Base-by-base conservation (phyloP, 768 basidiomycete genomes). In the Lanmaoa rubissima region DNA sequence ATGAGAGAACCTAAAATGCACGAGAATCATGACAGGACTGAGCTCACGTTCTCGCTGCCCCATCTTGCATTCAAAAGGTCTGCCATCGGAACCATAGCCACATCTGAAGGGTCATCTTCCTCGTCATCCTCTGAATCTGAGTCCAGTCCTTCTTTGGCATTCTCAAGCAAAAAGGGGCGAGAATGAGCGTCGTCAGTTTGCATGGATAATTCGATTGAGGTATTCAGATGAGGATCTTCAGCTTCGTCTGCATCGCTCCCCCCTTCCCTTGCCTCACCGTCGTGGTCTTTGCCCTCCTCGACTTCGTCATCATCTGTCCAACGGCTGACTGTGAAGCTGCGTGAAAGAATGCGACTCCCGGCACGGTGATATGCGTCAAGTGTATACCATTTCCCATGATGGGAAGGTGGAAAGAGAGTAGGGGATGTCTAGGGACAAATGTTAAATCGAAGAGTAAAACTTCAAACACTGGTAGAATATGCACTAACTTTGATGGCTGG, bases 1-100 rank as follows among this genome's bases (percentile, higher is more conserved):
- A 24, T 24, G 21, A 8, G 24, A 31, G 10, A 54, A 41, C 31
- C 13, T 4, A 31, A 14, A 17, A 53, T 28, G 26, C 1, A 32
- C 12, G 13, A 7, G 3, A 45, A 42, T 19, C 9, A 28, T 1
- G 1, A 32, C 13, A 38, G 19, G 26, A 47, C 4, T 34, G n/a
- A 38, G 12, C 86, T 59, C 65, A 93, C 94, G 60, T 98, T 98
- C 69, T 94, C 89, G 39, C 82, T 82, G 9, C 83, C 87, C 69
- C 84, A 91, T 51, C 86, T 82, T 12, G 96, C 97, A 65, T 99
- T 99, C 48, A 99, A 76, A 76, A 98, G 85, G 72, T 99, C 97
- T 4, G 97, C 97, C 76, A 98, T 85, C 0, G 96, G 95, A 5
- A 98, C 90, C 94, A 98, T 94, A 3, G 90, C 85, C 11, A 91